Evolutionary conservation across 2,329 filamentous ascomycete genomes (phyloP), one percentile per base, ranked within the genome.

Genomic region (Fusarium redolens): DNA sequence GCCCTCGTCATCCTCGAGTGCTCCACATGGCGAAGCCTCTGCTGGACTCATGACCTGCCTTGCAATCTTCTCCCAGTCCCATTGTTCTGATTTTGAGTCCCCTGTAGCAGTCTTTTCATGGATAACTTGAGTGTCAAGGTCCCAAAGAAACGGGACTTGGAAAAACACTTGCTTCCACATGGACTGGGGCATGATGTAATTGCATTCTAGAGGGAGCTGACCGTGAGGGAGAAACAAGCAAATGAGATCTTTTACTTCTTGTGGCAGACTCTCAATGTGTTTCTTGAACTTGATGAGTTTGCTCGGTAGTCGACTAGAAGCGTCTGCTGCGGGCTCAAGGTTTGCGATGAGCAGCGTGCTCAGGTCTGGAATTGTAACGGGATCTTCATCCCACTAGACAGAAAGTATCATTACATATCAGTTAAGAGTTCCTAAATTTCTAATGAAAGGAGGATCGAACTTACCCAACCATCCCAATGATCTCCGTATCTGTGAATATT

Each of bases 31-130:
- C 18, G 43, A n/a, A 8, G 17, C 5, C 9, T 66, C 14, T 11
- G 47, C 17, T 17, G 52, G 37, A 10, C 37, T 41, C 20, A 69
- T 30, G 15, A 69, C 37, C 35, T 69, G 47, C 5, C 51, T 40
- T n/a, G 35, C 43, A n/a, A 69, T 13, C 31, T 55, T 69, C 56
- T 69, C 65, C 52, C 47, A 69, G 15, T 69, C 48, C 65, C 47
- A 65, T 22, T 22, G 22, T 22, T 22, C 22, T 22, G 22, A 22
- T 2, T 61, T 41, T 11, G n/a, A 11, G 11, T n/a, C 28, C 3
- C n/a, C 18, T 1, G 30, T 33, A 4, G 22, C 22, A 22, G 22
- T 22, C 22, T 22, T 22, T 22, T 22, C 22, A 22, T 22, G 22
- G 22, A 22, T 22, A 22, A 22, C 22, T 22, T 22, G 22, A 22